Conservation (phyloP, 352 stramenopile genomes). For the Thalassiosira hispida region DNA sequence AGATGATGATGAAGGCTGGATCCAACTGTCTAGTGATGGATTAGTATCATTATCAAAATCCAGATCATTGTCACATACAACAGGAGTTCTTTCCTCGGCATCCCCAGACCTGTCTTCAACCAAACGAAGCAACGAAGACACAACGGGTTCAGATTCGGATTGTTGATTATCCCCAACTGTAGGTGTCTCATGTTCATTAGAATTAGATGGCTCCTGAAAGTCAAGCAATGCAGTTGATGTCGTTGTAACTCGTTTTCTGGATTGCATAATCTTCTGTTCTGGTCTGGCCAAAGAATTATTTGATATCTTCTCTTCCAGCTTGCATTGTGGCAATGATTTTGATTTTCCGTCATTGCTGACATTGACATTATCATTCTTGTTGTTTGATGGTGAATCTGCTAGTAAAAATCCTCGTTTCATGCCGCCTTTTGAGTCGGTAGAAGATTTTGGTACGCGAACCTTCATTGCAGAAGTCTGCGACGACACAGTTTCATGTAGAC, state of each 20-base stretch:
- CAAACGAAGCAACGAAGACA: slow-evolving; percentile 15
- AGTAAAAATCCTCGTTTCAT: slow-evolving; percentile 33
- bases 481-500: background rate
- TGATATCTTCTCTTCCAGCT: background rate
- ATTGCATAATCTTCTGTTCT: background rate
- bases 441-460: background rate
- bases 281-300: background rate
- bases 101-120: background rate
- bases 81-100: background rate
- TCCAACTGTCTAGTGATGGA: slow-evolving; percentile 6
- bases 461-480: background rate
- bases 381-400: background rate
- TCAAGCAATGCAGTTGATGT: slow-evolving; percentile 31
- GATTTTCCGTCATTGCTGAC: background rate
- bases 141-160: background rate
- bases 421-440: background rate
- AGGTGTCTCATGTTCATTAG: background rate
- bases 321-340: slow-evolving; percentile 5
- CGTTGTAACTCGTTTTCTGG: slow-evolving; percentile 8
- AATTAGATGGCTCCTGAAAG: background rate
- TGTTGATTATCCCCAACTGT: background rate
- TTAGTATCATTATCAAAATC: background rate
- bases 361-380: background rate
- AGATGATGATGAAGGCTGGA: background rate
- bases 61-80: background rate